phyloP scores from a whole-genome alignment of 2,329 filamentous ascomycete species.

The Penicillium psychrosexuale region DNA sequence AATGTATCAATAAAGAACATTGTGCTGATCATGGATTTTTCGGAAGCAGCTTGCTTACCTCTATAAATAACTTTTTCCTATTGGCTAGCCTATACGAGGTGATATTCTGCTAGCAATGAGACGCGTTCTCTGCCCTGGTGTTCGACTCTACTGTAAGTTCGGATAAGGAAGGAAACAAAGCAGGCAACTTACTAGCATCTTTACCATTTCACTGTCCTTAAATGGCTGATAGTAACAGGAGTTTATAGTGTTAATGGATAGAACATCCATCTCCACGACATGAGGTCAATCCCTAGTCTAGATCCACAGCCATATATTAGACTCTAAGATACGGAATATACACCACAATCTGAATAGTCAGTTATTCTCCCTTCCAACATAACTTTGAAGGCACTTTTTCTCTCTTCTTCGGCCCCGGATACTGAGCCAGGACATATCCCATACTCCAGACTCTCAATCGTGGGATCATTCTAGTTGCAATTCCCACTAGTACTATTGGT shows the following conservation, averaged over 20 bases:
- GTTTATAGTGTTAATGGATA: no score
- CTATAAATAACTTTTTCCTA: neutral
- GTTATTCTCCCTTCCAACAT: neutral
- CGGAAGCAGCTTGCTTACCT: neutral
- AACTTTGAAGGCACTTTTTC: neutral
- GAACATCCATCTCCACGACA: neutral
- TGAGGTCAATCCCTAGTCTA: neutral
- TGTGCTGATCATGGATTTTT: neutral
- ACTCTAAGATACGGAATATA: neutral
- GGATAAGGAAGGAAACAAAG: neutral
- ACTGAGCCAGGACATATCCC: neutral
- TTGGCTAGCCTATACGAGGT: neutral
- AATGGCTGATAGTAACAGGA: neutral
- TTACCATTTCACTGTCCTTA: neutral
- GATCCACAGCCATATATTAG: neutral
- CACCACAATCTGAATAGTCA: neutral
- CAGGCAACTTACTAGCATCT: neutral
- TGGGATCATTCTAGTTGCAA: neutral
- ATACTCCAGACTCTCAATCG: neutral
- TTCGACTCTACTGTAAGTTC: neutral
- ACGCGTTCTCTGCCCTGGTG: neutral
- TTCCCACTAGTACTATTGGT: neutral
- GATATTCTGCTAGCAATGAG: neutral
- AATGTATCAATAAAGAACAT: neutral
- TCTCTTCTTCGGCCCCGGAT: neutral